phyloP scores from a whole-genome alignment of 805 yeast genomes.

The Sugiyamaella valdiviana region DNA sequence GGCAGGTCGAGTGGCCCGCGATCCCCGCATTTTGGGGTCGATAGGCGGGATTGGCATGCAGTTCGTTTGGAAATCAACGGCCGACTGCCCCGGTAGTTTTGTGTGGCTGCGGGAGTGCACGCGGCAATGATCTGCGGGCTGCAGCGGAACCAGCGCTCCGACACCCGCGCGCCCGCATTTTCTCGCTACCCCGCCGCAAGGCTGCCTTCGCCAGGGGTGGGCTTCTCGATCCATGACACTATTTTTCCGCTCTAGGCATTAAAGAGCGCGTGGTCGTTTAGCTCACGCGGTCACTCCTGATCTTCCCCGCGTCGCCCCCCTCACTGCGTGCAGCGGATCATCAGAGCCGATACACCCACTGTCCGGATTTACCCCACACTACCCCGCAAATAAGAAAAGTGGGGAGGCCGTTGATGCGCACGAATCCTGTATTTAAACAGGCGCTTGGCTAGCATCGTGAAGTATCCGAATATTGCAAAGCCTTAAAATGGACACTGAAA shows the following conservation, averaged over 20 bases:
- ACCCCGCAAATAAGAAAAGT: background rate
- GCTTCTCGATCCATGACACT: too few species aligned
- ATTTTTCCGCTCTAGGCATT: too few species aligned
- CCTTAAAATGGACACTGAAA: background rate
- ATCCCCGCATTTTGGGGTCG: too few species aligned
- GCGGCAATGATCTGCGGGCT: background rate
- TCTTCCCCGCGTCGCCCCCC: too few species aligned
- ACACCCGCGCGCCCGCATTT: background rate
- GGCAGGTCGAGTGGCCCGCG: too few species aligned
- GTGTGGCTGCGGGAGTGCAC: background rate
- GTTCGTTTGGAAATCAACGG: too few species aligned
- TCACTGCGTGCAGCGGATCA: background rate
- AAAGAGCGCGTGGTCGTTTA: too few species aligned
- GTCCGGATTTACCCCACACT: background rate
- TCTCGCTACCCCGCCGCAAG: background rate
- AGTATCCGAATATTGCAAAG: background rate
- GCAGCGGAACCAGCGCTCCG: background rate
- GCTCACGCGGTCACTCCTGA: too few species aligned
- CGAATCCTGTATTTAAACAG: background rate
- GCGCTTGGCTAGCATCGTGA: too few species aligned
- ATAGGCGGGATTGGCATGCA: too few species aligned
- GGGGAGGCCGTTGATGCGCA: background rate
- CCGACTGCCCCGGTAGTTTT: too few species aligned
- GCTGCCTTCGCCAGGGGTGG: background rate
- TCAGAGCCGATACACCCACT: background rate